Evolutionary conservation across 106 monocot species (phyloP).

Genomic region (Dendrobium officinale): DNA sequence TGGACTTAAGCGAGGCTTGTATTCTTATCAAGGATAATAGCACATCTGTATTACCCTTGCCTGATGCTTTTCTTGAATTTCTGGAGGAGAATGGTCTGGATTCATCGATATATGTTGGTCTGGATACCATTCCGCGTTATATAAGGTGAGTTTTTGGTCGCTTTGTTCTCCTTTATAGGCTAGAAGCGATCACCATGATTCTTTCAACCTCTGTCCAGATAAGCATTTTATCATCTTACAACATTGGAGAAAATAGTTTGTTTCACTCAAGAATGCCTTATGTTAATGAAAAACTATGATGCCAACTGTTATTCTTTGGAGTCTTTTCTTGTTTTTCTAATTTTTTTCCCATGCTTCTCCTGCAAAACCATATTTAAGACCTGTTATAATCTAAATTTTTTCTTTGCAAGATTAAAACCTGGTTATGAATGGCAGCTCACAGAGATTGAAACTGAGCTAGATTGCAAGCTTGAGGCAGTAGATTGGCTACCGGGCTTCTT

Average conservation of each 20-base stretch:
- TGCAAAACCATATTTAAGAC: not conserved
- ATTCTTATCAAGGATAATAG: not conserved
- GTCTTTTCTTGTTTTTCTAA: not conserved
- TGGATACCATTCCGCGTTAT: constrained; percentile 61
- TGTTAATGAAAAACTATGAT: not conserved
- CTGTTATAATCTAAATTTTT: constrained; percentile 1
- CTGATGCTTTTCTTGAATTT: constrained; percentile 57
- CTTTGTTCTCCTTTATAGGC: not conserved
- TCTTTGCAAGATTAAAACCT: constrained; percentile 55
- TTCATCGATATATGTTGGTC: constrained; percentile 45
- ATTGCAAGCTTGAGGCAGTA: constrained; percentile 45
- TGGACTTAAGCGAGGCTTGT: not conserved
- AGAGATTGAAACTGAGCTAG: constrained; percentile 59
- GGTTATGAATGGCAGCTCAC: constrained; percentile 38
- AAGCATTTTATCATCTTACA: not conserved
- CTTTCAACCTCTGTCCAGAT: not conserved
- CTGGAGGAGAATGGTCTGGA: constrained; percentile 67
- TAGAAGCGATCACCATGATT: not conserved
- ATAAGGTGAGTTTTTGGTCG: constrained; percentile 43
- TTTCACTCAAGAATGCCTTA: not conserved
- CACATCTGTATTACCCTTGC: constrained; percentile 28
- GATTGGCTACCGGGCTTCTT: constrained; percentile 71
- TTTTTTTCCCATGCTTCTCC: not conserved
- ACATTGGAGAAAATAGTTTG: too few species aligned
- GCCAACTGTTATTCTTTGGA: not conserved